Evolutionary conservation across 2,329 filamentous ascomycete species (phyloP).

Genomic region (Trichoderma atrobrunneum): DNA sequence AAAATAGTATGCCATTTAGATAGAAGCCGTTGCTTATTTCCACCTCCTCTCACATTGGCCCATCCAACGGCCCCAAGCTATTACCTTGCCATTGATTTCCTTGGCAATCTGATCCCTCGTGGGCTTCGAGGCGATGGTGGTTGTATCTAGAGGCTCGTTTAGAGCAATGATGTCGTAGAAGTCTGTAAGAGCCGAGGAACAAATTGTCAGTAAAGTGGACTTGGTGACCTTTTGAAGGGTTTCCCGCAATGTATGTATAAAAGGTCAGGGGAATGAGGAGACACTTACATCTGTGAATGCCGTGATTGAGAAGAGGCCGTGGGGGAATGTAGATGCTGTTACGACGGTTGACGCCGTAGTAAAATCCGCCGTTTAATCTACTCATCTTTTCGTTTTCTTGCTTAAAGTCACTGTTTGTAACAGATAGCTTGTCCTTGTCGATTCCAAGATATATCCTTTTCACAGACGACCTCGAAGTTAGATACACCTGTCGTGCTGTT

Average conservation of each 20-base stretch:
- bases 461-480: background rate
- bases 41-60: slow-evolving; percentile 44
- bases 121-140: slow-evolving; percentile 36
- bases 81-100: slow-evolving; percentile 46
- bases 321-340: slow-evolving; percentile 45
- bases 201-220: background rate
- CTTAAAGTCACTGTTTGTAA: slow-evolving; percentile 37
- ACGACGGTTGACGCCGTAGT: slow-evolving; percentile 43
- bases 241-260: background rate
- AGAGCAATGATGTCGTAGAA: slow-evolving; percentile 51
- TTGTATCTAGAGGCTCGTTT: slow-evolving; percentile 40
- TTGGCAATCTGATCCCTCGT: slow-evolving; percentile 43
- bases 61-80: slow-evolving; percentile 50
- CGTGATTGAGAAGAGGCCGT: slow-evolving; percentile 48
- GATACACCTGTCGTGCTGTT: background rate
- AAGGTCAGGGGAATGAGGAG: background rate
- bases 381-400: slow-evolving; percentile 27
- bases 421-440: slow-evolving; percentile 20
- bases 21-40: background rate
- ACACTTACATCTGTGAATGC: slow-evolving; percentile 47
- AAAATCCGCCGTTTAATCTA: slow-evolving; percentile 43
- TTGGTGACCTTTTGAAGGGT: slow-evolving; percentile 12
- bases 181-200: slow-evolving; percentile 27
- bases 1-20: background rate
- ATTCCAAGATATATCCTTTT: slow-evolving; percentile 28